Evolutionary conservation across 1,139 yeast species (phyloP), one percentile per base, ranked within the genome.

Genomic region (Suhomyces wounanorum): DNA sequence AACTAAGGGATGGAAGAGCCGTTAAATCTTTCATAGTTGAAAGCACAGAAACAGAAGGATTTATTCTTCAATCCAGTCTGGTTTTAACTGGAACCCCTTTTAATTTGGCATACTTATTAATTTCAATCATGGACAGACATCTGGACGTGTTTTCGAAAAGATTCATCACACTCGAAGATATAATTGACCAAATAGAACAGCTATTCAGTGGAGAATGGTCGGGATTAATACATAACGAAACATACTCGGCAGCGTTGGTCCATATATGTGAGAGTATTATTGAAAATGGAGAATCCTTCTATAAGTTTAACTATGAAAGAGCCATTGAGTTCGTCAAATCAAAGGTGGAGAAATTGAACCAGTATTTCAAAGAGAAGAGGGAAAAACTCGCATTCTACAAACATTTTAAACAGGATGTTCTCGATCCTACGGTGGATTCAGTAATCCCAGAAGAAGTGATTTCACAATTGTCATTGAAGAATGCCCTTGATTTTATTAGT

Each of bases 231-330:
- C 68, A 75, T 0, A 61, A 63, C 37, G 45, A 38, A 1, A 23
- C 63, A 8, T 56, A 75, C 8, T 52, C 56, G 25, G 42, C 44
- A 0, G 59, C 69, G 1, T 56, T 84, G 35, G 58, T 55, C 1
- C 49, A 52, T 7, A 66, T 83, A 2, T 77, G 83, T 54, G 85
- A 82, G 14, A 59, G 60, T 0, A 66, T 82, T 2, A 68, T 62
- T 23, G 85, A 82, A 56, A 76, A 72, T 42, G 83, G 71, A 11
- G 84, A 79, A 44, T 49, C 45, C 1, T 84, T 79, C 59, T 83
- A 73, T 62, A 79, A 76, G 57, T 71, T 77, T 17, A 70, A 78
- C 3, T 46, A 59, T 2, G 59, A 56, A 0, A 77, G 72, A 51
- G 67, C 77, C 1, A 48, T 70, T 3, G 54, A 52, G 0, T 74